Evolutionary conservation across 2,329 filamentous ascomycete species (phyloP).

Genomic region (Colletotrichum endophyticum): DNA sequence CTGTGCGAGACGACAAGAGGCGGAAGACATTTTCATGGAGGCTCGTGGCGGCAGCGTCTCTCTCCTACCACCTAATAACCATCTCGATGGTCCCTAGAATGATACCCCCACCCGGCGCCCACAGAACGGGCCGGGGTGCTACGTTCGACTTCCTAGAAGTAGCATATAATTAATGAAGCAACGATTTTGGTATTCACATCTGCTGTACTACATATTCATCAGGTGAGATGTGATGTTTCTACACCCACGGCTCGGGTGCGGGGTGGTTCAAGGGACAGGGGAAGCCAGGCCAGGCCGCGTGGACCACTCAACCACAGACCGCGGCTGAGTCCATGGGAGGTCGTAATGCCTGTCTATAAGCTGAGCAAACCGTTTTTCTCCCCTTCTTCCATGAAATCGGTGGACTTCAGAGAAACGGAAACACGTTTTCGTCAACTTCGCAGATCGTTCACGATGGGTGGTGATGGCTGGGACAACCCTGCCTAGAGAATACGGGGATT

Average conservation of each 20-base stretch:
- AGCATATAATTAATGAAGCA: constrained; percentile 19
- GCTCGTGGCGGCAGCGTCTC: background rate
- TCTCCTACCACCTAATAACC: background rate
- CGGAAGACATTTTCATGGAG: background rate
- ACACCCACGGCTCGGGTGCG: background rate
- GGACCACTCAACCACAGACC: background rate
- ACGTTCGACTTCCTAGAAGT: constrained; percentile 3
- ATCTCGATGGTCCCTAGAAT: constrained; percentile 8
- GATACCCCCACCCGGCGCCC: constrained; percentile 18
- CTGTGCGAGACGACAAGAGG: background rate
- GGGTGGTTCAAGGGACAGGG: background rate
- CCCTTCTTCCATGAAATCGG: too few relatives aligned
- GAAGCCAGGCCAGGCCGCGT: background rate
- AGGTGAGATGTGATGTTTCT: background rate
- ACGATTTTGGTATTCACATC: background rate
- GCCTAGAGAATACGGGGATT: too few relatives aligned
- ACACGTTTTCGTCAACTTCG: background rate
- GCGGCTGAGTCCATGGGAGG: background rate
- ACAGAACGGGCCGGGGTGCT: constrained; percentile 11
- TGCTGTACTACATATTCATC: fast-evolving
- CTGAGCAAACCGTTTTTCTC: background rate
- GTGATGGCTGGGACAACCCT: background rate
- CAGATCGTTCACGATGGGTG: background rate
- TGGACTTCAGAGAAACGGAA: background rate
- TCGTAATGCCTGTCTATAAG: background rate